phyloP scores from a whole-genome alignment of 1,139 yeast species.

The Lodderomyces margitis region DNA sequence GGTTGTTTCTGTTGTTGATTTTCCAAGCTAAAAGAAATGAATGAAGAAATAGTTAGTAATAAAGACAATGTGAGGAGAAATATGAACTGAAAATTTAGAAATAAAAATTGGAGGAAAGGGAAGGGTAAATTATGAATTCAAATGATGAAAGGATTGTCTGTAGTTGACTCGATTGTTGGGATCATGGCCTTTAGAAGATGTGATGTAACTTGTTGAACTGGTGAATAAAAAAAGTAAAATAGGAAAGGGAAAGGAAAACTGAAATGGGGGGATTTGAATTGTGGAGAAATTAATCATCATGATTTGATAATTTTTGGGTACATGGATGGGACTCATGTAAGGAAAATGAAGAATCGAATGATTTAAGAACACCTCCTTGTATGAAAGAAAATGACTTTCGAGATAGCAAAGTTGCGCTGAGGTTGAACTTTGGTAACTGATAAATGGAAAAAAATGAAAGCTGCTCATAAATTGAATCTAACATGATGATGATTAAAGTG shows the following conservation, averaged over 20 bases:
- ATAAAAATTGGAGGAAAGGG: not conserved
- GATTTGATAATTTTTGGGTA: not conserved
- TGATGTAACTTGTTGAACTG: too few species aligned
- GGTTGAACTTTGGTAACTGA: not conserved
- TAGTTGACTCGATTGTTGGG: slow-evolving; percentile 1
- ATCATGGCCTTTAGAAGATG: not conserved
- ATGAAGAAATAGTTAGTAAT: slow-evolving; percentile 12
- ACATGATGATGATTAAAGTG: too few species aligned
- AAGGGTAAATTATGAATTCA: not conserved
- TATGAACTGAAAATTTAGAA: not conserved
- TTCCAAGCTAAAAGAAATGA: slow-evolving; percentile 2
- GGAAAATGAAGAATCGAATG: too few species aligned
- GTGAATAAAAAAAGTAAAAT: not conserved
- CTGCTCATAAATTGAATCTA: too few species aligned
- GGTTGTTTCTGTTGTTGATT: not conserved
- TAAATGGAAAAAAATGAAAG: not conserved
- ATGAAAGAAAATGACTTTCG: too few species aligned
- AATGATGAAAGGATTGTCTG: not conserved
- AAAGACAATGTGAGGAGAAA: not conserved
- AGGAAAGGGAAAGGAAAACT: slow-evolving; percentile 1
- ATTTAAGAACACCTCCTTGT: too few species aligned
- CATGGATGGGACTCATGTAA: not conserved
- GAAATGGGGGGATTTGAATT: not conserved
- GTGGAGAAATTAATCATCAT: not conserved
- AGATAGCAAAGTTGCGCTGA: too few species aligned